These are phyloP conservation scores for Pichia eremophila DNA, from an alignment of 805 yeast species.

Conservation along the genomic window DNA sequence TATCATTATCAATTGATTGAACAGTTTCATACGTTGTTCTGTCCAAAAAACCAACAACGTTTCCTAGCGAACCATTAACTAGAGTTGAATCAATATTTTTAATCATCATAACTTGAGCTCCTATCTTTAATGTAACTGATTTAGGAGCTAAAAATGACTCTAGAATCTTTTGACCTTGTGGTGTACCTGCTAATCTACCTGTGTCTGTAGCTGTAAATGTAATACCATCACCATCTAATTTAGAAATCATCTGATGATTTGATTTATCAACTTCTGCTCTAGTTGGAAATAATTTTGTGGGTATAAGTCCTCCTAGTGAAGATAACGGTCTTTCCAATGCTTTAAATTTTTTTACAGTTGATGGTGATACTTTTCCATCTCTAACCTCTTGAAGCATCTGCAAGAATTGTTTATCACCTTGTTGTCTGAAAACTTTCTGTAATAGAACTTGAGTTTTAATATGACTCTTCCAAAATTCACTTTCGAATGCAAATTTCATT, in stretches of 20 bases:
- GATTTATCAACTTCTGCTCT: conserved; percentile 64
- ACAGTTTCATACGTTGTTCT: conserved; percentile 32
- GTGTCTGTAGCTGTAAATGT: conserved; percentile 45
- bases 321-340: conserved; percentile 42
- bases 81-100: conserved; percentile 64
- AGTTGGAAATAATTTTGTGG: conserved; percentile 70
- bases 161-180: conserved; percentile 35
- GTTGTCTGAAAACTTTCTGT: conserved; percentile 64
- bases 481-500: conserved; percentile 54
- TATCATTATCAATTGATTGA: conserved; percentile 11
- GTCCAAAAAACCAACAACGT: conserved; percentile 39
- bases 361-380: conserved; percentile 44
- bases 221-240: conserved; percentile 35
- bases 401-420: conserved; percentile 60
- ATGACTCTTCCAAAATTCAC: conserved; percentile 49
- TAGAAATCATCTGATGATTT: conserved; percentile 39
- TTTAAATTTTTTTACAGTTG: conserved; percentile 40
- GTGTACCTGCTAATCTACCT: conserved; percentile 35
- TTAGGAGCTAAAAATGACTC: conserved; percentile 57
- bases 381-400: conserved; percentile 71
- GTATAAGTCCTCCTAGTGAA: conserved; percentile 49
- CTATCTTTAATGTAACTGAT: conserved; percentile 46
- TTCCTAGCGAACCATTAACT: conserved; percentile 74
- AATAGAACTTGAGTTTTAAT: conserved; percentile 51
- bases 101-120: conserved; percentile 78